These are phyloP conservation scores for Perilla frutescens DNA, from an alignment of 257 asterid genomes.

Conservation along the genomic window DNA sequence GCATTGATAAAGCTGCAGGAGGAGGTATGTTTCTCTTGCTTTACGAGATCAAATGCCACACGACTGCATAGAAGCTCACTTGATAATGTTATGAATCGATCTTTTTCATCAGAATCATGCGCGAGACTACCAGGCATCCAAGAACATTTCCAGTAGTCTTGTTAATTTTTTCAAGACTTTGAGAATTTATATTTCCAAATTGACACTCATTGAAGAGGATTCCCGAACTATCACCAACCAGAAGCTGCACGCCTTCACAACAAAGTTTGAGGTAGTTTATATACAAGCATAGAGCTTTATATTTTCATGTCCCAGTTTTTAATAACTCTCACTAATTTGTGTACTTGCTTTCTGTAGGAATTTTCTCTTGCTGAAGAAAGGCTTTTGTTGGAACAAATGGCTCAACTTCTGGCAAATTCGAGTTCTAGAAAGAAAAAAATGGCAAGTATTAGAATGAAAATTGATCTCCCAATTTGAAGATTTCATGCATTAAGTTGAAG, in stretches of 20 bases:
- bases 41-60: not conserved
- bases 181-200: constrained; percentile 42
- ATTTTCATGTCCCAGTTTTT: not conserved
- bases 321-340: not conserved
- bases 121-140: constrained; percentile 42
- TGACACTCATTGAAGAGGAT: constrained; percentile 58
- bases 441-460: constrained; percentile 38
- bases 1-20: constrained; percentile 48
- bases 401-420: constrained; percentile 54
- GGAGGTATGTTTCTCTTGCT: constrained; percentile 41
- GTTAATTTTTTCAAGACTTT: constrained; percentile 47
- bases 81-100: not conserved
- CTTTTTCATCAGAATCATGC: constrained; percentile 41
- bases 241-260: constrained; percentile 46
- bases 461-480: not conserved
- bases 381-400: constrained; percentile 51
- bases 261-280: constrained; percentile 53
- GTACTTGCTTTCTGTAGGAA: constrained; percentile 41
- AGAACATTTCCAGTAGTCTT: constrained; percentile 46
- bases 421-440: constrained; percentile 51
- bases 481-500: too few relatives aligned
- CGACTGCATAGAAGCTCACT: not conserved
- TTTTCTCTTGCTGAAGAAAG: constrained; percentile 57
- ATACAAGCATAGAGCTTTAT: not conserved
- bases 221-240: constrained; percentile 45